Conservation (phyloP, 78 protist genomes). For the Chrysochromulina parva region DNA sequence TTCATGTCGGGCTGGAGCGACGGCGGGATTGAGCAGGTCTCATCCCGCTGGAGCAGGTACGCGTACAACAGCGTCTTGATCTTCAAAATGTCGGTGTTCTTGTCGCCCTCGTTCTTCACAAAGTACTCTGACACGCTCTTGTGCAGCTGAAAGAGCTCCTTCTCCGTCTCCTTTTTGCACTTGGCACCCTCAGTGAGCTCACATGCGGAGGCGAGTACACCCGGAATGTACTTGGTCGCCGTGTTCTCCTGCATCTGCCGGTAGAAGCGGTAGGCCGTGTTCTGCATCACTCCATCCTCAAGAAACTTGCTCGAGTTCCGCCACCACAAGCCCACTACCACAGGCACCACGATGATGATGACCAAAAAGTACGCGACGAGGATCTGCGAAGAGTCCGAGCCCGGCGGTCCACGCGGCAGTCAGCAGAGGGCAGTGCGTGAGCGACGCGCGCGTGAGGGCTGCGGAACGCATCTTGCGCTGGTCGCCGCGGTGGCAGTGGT, state of each 20-base stretch:
- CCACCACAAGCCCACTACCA: constrained; percentile 36
- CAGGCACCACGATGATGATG: constrained; percentile 7
- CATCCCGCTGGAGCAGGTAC: neutral
- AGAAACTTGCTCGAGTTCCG: neutral
- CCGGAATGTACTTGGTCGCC: constrained; percentile 5
- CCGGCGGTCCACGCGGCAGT: too few relatives aligned
- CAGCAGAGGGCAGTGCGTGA: too few relatives aligned
- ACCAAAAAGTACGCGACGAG: constrained; percentile 33
- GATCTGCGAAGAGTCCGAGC: neutral
- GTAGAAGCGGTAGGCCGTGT: constrained; percentile 23
- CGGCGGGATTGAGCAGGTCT: too few relatives aligned
- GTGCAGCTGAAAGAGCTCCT: neutral
- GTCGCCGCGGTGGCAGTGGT: too few relatives aligned
- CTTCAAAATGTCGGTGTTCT: neutral
- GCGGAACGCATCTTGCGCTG: too few relatives aligned
- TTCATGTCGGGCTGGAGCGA: neutral
- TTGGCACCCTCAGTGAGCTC: neutral
- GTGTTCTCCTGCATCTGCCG: neutral
- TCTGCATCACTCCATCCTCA: constrained; percentile 38
- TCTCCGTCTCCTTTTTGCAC: neutral
- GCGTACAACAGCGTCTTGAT: constrained; percentile 13
- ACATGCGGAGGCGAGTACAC: neutral
- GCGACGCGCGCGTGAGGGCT: too few relatives aligned
- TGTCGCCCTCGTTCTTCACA: neutral
- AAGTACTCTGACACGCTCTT: neutral